Conservation (phyloP, 345 rosid genomes). For the Mallotus nudiflorus region DNA sequence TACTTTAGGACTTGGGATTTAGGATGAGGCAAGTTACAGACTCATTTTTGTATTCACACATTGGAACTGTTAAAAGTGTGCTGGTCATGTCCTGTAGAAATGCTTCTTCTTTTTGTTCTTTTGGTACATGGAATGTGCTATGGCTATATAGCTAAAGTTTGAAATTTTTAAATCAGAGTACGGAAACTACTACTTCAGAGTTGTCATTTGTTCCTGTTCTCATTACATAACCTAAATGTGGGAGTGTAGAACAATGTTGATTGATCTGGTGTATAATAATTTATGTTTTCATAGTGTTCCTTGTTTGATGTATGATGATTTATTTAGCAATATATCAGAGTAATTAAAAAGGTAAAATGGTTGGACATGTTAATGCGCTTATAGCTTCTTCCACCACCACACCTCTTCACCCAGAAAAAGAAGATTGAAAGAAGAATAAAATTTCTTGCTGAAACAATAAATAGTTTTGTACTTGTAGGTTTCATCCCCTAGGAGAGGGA, state of each 20-base stretch:
- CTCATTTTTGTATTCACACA: not conserved
- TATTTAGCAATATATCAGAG: not conserved
- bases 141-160: not conserved
- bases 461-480: not conserved
- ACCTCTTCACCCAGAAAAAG: not conserved
- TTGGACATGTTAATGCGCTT: constrained; percentile 1
- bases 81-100: not conserved
- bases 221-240: not conserved
- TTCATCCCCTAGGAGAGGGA: not conserved
- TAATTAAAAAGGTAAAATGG: constrained; percentile 10
- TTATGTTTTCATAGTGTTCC: not conserved
- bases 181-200: no score
- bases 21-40: not conserved
- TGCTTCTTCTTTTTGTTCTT: not conserved
- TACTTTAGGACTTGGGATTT: no score
- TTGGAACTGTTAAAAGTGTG: constrained; percentile 6
- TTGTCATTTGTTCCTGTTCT: not conserved
- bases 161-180: not conserved
- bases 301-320: not conserved
- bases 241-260: not conserved
- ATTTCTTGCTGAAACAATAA: not conserved
- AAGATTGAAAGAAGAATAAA: not conserved
- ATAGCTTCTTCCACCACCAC: not conserved
- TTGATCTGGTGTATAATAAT: not conserved
- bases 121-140: not conserved